Conservation (phyloP, 331 rosid genomes). For the Arachis monticola region DNA sequence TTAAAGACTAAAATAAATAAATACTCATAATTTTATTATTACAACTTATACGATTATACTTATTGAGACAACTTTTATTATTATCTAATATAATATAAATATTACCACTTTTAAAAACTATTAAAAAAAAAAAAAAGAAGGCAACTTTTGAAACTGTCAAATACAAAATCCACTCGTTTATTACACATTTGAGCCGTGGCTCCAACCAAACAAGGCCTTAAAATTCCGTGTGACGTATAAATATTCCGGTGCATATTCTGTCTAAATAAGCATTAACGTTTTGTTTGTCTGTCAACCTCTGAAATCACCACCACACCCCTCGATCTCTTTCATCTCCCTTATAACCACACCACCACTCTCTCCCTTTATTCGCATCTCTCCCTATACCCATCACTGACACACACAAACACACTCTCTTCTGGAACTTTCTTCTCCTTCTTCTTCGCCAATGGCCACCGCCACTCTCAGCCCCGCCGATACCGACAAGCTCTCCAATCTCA, state of each 20-base stretch:
- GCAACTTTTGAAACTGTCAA: too few species aligned
- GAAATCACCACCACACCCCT: slow-evolving; percentile 8
- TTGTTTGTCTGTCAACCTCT: slow-evolving; percentile 7
- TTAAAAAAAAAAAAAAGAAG: too few species aligned
- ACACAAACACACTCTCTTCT: neutral
- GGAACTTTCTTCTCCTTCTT: slow-evolving; percentile 34
- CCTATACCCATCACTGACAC: neutral
- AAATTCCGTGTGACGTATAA: neutral
- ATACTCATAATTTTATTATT: too few species aligned
- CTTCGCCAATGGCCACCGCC: slow-evolving; percentile 63
- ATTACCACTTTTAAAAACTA: too few species aligned
- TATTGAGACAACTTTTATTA: too few species aligned
- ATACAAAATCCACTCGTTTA: too few species aligned
- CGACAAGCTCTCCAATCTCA: slow-evolving; percentile 64
- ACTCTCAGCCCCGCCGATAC: slow-evolving; percentile 54
- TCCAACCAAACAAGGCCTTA: neutral
- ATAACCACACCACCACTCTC: neutral
- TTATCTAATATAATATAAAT: too few species aligned
- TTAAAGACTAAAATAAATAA: too few species aligned
- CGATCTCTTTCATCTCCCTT: neutral
- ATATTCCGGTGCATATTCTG: slow-evolving; percentile 51
- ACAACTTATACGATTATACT: too few species aligned
- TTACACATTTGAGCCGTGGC: neutral
- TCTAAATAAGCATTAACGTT: neutral
- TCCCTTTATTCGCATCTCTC: neutral